Conservation (phyloP, 129 eudicot genomes). For the Escallonia herrerae region DNA sequence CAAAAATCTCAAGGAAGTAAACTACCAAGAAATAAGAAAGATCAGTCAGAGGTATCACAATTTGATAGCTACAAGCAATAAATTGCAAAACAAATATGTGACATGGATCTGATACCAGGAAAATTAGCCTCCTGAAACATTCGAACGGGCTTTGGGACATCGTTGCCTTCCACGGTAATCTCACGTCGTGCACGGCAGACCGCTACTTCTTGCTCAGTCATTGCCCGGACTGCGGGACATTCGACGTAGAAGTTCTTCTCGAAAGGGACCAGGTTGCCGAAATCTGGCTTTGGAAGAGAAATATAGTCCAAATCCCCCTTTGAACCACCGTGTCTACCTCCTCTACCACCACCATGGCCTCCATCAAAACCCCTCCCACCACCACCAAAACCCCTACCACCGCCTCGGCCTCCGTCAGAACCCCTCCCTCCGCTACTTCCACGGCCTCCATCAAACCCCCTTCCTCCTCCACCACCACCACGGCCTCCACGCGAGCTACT, state of each 20-base stretch:
- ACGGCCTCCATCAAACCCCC: constrained; percentile 27
- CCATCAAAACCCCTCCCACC: constrained; percentile 46
- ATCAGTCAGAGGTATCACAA: too few species aligned
- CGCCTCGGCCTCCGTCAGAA: constrained; percentile 16
- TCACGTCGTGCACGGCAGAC: constrained; percentile 67
- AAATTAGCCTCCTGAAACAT: constrained; percentile 81
- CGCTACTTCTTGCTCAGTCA: constrained; percentile 75
- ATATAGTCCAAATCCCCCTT: constrained; percentile 69
- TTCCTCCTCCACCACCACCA: constrained; percentile 34
- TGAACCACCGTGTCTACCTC: constrained; percentile 49
- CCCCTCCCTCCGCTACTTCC: constrained; percentile 23
- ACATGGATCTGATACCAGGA: constrained; percentile 70
- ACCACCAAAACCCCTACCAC: constrained; percentile 33
- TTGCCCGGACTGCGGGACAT: constrained; percentile 56
- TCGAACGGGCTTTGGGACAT: constrained; percentile 80
- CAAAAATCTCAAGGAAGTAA: constrained; percentile 71
- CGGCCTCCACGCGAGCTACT: too few species aligned
- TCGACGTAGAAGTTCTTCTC: constrained; percentile 80
- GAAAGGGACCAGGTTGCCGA: constrained; percentile 73
- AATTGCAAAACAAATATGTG: too few species aligned
- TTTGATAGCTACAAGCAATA: too few species aligned
- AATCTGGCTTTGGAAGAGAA: constrained; percentile 82
- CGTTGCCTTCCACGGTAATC: constrained; percentile 80
- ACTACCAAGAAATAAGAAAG: constrained; percentile 25
- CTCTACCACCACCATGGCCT: constrained; percentile 71